phyloP scores from a whole-genome alignment of 139 green algal genomes.

The Coelastrella sp. region DNA sequence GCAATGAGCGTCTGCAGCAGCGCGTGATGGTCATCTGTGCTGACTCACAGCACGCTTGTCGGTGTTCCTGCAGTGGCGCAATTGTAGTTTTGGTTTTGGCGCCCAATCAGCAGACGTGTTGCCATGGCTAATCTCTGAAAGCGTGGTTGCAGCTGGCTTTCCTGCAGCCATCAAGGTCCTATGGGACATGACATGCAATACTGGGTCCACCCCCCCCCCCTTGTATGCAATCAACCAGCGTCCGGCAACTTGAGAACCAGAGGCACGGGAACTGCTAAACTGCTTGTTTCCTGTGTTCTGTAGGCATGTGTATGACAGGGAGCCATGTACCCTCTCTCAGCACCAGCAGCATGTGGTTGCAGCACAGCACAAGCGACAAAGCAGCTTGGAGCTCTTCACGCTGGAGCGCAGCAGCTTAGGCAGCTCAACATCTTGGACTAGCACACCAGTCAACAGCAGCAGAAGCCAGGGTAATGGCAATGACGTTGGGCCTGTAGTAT shows the following conservation, averaged over 20 bases:
- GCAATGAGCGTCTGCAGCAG: no score
- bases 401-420: constrained; percentile 36
- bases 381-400: constrained; percentile 18
- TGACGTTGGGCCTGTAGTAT: not conserved
- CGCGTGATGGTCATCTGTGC: no score
- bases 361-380: not conserved
- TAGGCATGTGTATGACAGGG: constrained; percentile 43
- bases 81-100: no score
- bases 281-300: not conserved
- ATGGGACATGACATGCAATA: no score
- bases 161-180: no score
- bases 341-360: constrained; percentile 13
- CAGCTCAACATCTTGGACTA: not conserved
- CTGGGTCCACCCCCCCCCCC: no score
- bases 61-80: no score
- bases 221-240: not conserved
- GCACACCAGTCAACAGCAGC: not conserved
- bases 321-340: constrained; percentile 24
- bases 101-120: no score
- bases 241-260: not conserved
- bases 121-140: no score
- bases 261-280: not conserved
- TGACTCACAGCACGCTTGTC: no score
- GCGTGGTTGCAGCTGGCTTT: no score
- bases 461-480: not conserved